Conservation (phyloP, 2,329 filamentous ascomycete genomes). For the Exophiala mesophila region DNA sequence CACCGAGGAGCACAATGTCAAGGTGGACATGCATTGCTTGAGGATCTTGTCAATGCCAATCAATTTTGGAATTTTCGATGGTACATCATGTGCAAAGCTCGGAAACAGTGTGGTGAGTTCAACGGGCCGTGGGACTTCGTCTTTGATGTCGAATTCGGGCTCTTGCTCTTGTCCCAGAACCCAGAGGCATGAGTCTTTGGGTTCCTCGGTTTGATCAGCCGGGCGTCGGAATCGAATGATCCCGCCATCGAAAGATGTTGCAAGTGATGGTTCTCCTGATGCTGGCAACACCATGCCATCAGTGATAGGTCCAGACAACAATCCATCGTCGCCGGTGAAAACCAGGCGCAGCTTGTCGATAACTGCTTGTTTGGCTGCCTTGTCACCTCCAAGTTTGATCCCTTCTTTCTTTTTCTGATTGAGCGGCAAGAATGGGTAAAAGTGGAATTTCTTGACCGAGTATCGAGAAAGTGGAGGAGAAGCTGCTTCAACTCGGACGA, state of each 20-base stretch:
- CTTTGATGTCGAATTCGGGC: slow-evolving; percentile 68
- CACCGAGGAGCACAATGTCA: slow-evolving; percentile 83
- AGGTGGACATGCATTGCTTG: slow-evolving; percentile 65
- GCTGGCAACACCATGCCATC: slow-evolving; percentile 76
- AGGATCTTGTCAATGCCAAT: slow-evolving; percentile 82
- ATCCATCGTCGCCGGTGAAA: slow-evolving; percentile 50
- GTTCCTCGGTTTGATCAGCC: slow-evolving; percentile 32
- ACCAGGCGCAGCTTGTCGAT: slow-evolving; percentile 65
- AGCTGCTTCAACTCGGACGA: slow-evolving; percentile 82
- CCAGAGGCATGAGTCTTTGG: slow-evolving; percentile 51
- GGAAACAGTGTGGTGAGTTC: slow-evolving; percentile 39
- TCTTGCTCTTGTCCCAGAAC: slow-evolving; percentile 71
- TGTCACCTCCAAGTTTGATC: slow-evolving; percentile 82
- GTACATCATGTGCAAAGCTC: slow-evolving; percentile 53
- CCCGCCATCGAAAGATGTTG: slow-evolving; percentile 73
- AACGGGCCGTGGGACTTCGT: slow-evolving; percentile 62
- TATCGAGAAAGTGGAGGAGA: slow-evolving; percentile 64
- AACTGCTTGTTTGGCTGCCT: slow-evolving; percentile 70
- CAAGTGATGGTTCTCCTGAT: slow-evolving; percentile 49
- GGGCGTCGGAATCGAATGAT: slow-evolving; percentile 62
- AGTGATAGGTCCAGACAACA: slow-evolving; percentile 80
- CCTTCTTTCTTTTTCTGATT: slow-evolving; percentile 56
- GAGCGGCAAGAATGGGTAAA: slow-evolving; percentile 70
- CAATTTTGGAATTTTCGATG: slow-evolving; percentile 53
- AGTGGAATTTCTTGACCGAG: slow-evolving; percentile 63